Conservation (phyloP, 1,139 yeast species). For the Nakaseomyces glabratus region DNA sequence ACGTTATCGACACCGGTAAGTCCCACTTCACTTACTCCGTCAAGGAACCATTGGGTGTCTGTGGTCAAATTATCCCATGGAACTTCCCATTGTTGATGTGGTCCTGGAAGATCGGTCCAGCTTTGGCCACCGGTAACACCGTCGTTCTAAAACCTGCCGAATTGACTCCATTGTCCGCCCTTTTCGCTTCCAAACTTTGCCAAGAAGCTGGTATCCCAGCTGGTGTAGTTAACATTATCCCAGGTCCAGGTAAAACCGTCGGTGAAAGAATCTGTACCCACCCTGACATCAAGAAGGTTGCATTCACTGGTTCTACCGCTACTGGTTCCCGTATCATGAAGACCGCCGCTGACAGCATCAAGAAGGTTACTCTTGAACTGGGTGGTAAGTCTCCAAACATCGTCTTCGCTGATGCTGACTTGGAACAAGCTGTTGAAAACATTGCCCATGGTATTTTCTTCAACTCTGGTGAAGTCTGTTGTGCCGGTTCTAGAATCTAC, state of each 20-base stretch:
- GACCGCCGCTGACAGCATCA: constrained; percentile 57
- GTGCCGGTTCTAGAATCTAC: constrained; percentile 61
- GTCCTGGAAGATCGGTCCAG: constrained; percentile 78
- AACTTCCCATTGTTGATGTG: constrained; percentile 76
- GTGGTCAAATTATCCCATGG: constrained; percentile 84
- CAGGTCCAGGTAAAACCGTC: constrained; percentile 58
- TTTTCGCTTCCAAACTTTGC: constrained; percentile 51
- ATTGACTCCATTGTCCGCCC: constrained; percentile 72
- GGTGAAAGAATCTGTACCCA: constrained; percentile 54
- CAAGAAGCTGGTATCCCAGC: constrained; percentile 71
- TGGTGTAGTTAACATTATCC: constrained; percentile 68
- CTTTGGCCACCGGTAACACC: constrained; percentile 74
- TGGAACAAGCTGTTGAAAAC: constrained; percentile 42
- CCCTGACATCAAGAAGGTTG: constrained; percentile 59
- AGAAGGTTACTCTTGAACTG: constrained; percentile 65
- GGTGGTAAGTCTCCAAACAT: constrained; percentile 64
- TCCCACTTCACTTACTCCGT: constrained; percentile 43
- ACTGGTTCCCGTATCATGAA: constrained; percentile 69
- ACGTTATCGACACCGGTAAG: constrained; percentile 49
- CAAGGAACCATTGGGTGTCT: constrained; percentile 65
- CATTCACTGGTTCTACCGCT: constrained; percentile 81
- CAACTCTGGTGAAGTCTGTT: constrained; percentile 66
- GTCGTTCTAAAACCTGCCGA: constrained; percentile 77
- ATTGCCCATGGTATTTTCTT: constrained; percentile 44
- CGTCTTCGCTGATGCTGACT: constrained; percentile 49